Evolutionary conservation across 305 asterid genomes (phyloP), one percentile per base, ranked within the genome.

Genomic region (Vinca major): DNA sequence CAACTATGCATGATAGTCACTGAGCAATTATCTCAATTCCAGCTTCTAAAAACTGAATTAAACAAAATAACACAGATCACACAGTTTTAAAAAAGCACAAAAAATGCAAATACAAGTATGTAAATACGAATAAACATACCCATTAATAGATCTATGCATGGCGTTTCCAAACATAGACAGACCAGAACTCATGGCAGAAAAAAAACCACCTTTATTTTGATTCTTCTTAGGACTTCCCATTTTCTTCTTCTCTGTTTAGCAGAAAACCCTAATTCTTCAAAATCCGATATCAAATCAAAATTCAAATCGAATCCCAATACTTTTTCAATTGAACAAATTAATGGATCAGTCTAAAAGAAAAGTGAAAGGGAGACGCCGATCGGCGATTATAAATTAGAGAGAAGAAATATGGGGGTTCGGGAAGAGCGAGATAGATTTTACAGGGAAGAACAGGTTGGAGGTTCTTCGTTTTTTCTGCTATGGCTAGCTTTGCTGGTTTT

Each of bases 121-220:
- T 11, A 9, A 70, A n/a, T 48, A 7, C 16, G 45, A 44, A 65
- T 6, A 48, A 36, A 19, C 48, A 45, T 81, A 86, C 92, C 92
- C 89, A 75, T 82, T 86, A 49, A 86, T 87, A 48, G 89, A 84
- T 86, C 80, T 84, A 63, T 81, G 71, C 84, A 85, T 78, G 71
- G 85, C 86, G 66, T 62, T 80, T 61, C 86, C 75, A 45, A 86
- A 74, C 75, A 63, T 68, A 62, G 88, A 80, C 5, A 85, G 58
- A 50, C 85, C 76, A 5, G 94, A 87, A 8, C 84, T 78, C 66
- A 87, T 69, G 50, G 89, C 80, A 13, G 94, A 77, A 49, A 87
- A 87, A 64, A 87, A 85, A 0, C 94, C 94, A 0, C 94, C 94
- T 53, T 37, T 66, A 54, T 7, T 72, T 26, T 76, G 43, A 37